phyloP scores from a whole-genome alignment of 164 flowering plant genomes.

The Berberis vulgaris region DNA sequence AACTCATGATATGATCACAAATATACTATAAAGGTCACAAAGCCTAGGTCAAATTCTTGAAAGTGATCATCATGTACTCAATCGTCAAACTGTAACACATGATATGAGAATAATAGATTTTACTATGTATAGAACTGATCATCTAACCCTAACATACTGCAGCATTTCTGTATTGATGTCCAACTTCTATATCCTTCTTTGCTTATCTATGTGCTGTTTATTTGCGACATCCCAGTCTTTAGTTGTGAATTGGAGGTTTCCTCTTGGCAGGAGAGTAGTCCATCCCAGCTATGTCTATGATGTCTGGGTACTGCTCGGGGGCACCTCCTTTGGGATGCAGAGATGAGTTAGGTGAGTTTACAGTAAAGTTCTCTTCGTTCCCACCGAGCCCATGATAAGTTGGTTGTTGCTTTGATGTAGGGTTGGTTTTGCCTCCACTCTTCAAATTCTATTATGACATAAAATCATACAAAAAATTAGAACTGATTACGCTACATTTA shows the following conservation, averaged over 20 bases:
- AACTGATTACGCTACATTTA: neutral
- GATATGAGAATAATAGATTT: slow-evolving; percentile 16
- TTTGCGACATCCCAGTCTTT: slow-evolving; percentile 3
- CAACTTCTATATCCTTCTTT: slow-evolving; percentile 5
- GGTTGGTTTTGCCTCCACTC: neutral
- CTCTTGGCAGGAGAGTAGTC: slow-evolving; percentile 73
- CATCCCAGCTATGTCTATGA: slow-evolving; percentile 58
- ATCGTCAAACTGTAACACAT: slow-evolving; percentile 13
- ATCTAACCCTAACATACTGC: slow-evolving; percentile 45
- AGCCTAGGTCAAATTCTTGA: neutral
- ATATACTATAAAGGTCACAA: slow-evolving; percentile 5
- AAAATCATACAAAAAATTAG: neutral
- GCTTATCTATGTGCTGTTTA: slow-evolving; percentile 3
- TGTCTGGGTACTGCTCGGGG: slow-evolving; percentile 33
- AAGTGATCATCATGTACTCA: slow-evolving; percentile 7
- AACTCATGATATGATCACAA: slow-evolving; percentile 4
- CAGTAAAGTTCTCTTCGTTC: slow-evolving; percentile 20
- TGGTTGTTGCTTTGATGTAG: slow-evolving; percentile 7
- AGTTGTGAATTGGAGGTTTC: slow-evolving; percentile 81
- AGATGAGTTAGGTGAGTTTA: slow-evolving; percentile 15
- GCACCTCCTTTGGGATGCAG: slow-evolving; percentile 11
- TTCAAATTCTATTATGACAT: slow-evolving; percentile 2
- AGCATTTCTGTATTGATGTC: slow-evolving; percentile 50
- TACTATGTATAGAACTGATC: slow-evolving; percentile 22
- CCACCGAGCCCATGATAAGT: slow-evolving; percentile 4